Base-by-base conservation (phyloP, 2,329 filamentous ascomycete genomes). In the Gaeumannomyces tritici region DNA sequence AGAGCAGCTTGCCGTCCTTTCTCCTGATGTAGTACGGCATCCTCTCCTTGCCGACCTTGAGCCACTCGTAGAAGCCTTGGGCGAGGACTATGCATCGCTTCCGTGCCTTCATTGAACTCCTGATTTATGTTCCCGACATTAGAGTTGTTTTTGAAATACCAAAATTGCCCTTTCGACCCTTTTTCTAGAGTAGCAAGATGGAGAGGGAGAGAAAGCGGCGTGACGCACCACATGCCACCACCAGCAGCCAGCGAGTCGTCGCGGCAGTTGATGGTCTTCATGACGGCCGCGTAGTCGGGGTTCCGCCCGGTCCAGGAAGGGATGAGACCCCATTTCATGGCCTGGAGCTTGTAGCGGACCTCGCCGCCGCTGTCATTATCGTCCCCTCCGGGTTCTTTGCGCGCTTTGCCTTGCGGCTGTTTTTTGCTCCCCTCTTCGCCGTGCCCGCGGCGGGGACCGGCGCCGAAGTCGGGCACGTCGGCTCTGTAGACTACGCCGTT, bases 41-140 rank as follows among this genome's bases (percentile, higher is more conserved):
- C 75, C 91, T 96, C 62, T 95, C 89, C 67, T 89, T 93, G 8
- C 69, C 88, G 69, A 88, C 90, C 74, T 93, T 93, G 64, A 96
- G 78, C 95, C 95, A 98, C 74, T 99, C 95, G 70, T 91, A 99
- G 74, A 98, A 99, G 1, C 95, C 95, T 74, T 97, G 89, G 12
- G 90, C 92, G 7, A 96, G 72, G 12, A 98, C 86, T 27, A 98
- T 80, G 72, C 95, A 98, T 33, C 95, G 83, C 76, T 97, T 96
- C 67, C 83, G 85, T 65, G 87, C 86, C 76, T 97, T 97, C 89
- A 98, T 96, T 1, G 84, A 86, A 55, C 31, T 61, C 60, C 60
- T 61, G 54, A 12, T 42, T 31, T 31, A 5, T 31, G 29, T 9
- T 9, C 29, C 29, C 15, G 18, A 47, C 9, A 35, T 35, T 13